Conservation (phyloP, 768 basidiomycete genomes). For the Melanogaster broomeanus region DNA sequence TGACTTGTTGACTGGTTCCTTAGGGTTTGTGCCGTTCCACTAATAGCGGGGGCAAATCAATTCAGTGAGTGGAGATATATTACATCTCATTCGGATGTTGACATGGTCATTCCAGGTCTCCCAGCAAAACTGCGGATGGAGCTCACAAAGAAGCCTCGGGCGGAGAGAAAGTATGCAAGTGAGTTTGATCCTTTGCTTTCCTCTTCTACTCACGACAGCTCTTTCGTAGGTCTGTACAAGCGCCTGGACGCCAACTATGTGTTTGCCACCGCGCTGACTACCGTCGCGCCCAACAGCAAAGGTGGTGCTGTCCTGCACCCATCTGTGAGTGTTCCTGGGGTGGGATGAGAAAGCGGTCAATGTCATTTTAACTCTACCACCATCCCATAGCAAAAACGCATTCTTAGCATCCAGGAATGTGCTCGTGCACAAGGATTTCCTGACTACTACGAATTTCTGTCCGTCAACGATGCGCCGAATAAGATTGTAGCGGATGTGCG, state of each 20-base stretch:
- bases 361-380: background rate
- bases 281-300: conserved; percentile 51
- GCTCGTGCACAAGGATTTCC: conserved; percentile 82
- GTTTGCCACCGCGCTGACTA: conserved; percentile 69
- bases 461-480: conserved; percentile 37
- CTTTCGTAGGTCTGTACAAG: conserved; percentile 50
- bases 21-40: conserved; percentile 57
- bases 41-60: conserved; percentile 52
- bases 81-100: background rate
- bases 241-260: conserved; percentile 52
- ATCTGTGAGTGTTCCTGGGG: conserved; percentile 31
- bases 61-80: conserved; percentile 37
- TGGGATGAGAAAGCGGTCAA: background rate
- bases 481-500: conserved; percentile 54
- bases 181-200: conserved; percentile 8
- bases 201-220: conserved; percentile 2
- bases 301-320: conserved; percentile 47
- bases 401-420: conserved; percentile 64
- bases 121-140: conserved; percentile 41
- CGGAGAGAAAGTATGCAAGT: conserved; percentile 30
- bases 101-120: conserved; percentile 37
- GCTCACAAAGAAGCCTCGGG: conserved; percentile 30
- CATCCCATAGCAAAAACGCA: conserved; percentile 62
- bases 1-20: background rate
- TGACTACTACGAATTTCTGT: conserved; percentile 64